A percentile compares a stretch with the other conserved stretches of the same genome.
Conservation (phyloP, 2,329 filamentous ascomycete species). For the Colletotrichum higginsianum region DNA sequence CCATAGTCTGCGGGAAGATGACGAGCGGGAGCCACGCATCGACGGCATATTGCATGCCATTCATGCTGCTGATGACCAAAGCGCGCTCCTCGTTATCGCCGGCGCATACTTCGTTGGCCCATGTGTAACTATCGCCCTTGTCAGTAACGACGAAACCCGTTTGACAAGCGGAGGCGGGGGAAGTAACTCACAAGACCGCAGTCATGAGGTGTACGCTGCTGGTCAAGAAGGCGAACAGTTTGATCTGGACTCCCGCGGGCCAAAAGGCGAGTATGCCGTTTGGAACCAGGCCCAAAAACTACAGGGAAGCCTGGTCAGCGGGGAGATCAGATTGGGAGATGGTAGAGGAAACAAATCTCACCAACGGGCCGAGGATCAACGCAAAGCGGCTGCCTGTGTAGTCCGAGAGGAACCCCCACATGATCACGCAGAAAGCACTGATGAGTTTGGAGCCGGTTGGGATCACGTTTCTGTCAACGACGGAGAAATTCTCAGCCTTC, state of each 20-base stretch:
- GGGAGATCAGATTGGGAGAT: too few relatives aligned
- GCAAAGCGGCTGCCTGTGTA: slow-evolving; percentile 32
- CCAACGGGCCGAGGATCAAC: slow-evolving; percentile 18
- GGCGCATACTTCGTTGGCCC: slow-evolving; percentile 31
- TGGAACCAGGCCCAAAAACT: slow-evolving; percentile 22
- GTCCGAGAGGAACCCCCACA: slow-evolving; percentile 47
- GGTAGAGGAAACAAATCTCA: background rate
- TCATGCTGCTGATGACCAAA: slow-evolving; percentile 52
- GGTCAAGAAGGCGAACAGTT: slow-evolving; percentile 29
- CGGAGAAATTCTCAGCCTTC: slow-evolving; percentile 46
- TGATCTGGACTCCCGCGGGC: slow-evolving; percentile 16
- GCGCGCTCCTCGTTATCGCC: slow-evolving; percentile 50
- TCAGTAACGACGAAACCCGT: background rate
- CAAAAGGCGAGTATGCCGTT: slow-evolving; percentile 32
- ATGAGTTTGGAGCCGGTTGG: slow-evolving; percentile 47
- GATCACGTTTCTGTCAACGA: slow-evolving; percentile 46
- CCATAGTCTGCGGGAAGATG: slow-evolving; percentile 29
- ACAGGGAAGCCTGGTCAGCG: background rate
- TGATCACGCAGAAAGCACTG: slow-evolving; percentile 38
- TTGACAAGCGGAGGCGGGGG: too few relatives aligned
- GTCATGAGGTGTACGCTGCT: slow-evolving; percentile 35
- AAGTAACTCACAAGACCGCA: slow-evolving; percentile 23
- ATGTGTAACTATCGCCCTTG: slow-evolving; percentile 5
- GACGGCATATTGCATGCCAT: slow-evolving; percentile 32
- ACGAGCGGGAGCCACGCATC: slow-evolving; percentile 35